Percentiles rank a stretch among this genome's conserved stretches.
Evolutionary conservation across 495 filamentous ascomycete genomes (phyloP).

Genomic region (Daldinia grandis): DNA sequence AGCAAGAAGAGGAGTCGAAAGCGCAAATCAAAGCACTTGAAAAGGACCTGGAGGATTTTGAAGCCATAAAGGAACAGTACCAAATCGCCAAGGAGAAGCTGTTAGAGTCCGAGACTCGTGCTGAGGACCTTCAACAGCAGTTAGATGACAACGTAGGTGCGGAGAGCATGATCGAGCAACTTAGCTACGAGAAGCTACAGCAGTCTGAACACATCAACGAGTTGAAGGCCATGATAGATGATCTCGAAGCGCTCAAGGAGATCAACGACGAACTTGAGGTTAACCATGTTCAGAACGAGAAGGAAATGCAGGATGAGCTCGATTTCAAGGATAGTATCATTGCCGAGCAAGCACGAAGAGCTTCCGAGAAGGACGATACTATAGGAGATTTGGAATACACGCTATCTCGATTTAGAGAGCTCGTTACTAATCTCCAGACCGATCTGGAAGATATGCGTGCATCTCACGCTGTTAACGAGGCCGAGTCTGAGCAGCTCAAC

Average conservation of each 20-base stretch:
- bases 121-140: constrained; percentile 89
- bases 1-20: constrained; percentile 81
- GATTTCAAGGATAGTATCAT: constrained; percentile 82
- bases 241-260: constrained; percentile 86
- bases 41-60: constrained; percentile 77
- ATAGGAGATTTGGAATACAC: constrained; percentile 92
- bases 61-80: constrained; percentile 74
- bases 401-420: constrained; percentile 82
- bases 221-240: constrained; percentile 79
- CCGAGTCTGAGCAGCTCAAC: constrained; percentile 86
- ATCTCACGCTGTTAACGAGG: constrained; percentile 89
- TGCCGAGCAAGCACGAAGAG: constrained; percentile 74
- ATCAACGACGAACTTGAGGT: constrained; percentile 93
- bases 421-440: constrained; percentile 84
- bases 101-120: constrained; percentile 72
- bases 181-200: constrained; percentile 83
- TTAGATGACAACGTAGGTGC: constrained; percentile 86
- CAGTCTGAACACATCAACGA: constrained; percentile 85
- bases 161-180: constrained; percentile 92
- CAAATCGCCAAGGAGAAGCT: constrained; percentile 75
- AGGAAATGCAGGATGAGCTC: constrained; percentile 92
- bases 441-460: constrained; percentile 92
- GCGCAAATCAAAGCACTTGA: constrained; percentile 81
- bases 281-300: constrained; percentile 90
- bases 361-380: constrained; percentile 71